Base-by-base conservation (phyloP, 768 basidiomycete genomes). In the Kwoniella sp. region DNA sequence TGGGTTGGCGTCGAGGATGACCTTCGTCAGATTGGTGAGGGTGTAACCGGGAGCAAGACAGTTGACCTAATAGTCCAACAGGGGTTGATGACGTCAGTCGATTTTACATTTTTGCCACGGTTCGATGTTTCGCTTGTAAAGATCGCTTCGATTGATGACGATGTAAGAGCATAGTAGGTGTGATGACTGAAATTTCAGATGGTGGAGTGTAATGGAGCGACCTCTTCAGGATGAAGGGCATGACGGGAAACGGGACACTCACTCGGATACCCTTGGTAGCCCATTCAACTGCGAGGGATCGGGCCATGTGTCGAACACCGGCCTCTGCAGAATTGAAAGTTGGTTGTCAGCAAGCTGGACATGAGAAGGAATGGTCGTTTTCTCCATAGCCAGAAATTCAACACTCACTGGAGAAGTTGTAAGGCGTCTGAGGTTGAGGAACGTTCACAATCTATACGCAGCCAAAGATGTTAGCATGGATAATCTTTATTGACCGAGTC, bases 201-300 rank as follows among this genome's bases (percentile, higher is more conserved):
- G n/a, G n/a, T n/a, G n/a, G n/a, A n/a, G n/a, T n/a, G n/a, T n/a
- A n/a, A n/a, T n/a, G n/a, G n/a, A n/a, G n/a, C n/a, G n/a, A n/a
- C n/a, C n/a, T n/a, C n/a, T n/a, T 11, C n/a, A 9, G 48, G 8
- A 51, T 7, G 11, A 26, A 26, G 51, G 15, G 5, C 11, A 3
- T 45, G 41, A 45, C 9, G 3, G 41, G 8, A 7, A 45, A 45
- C 41, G 5, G 4, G 3, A 20, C 41, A 34, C 54, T 55, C 9
- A 95, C 93, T 58, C 93, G 87, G 65, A 94, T 88, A 53, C 88
- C 88, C 69, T 89, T 87, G 79, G 88, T 90, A 0, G 95, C 95
- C 93, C 94, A 97, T 82, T 98, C 95, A 26, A 97, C 92, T 0
- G 90, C 94, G 34, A 97, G 84, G 71, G 89, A 91, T 1, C 90